phyloP scores from a whole-genome alignment of 1,284 basidiomycete genomes.

The Bondarzewia mesenterica region DNA sequence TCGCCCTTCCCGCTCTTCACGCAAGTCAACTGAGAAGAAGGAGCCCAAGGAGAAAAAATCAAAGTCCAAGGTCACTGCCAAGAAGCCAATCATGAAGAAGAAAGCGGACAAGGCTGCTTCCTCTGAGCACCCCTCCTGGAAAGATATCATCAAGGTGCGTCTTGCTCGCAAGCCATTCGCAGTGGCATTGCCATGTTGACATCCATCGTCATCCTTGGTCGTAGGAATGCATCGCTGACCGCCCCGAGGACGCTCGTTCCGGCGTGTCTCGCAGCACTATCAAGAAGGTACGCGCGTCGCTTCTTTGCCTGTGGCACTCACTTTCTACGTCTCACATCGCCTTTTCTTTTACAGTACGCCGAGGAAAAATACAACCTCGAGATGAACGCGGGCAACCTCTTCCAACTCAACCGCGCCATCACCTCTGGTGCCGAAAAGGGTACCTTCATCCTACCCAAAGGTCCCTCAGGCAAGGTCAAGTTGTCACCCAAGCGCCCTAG shows the following conservation, averaged over 20 bases:
- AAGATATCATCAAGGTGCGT: constrained; percentile 55
- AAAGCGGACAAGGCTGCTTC: constrained; percentile 19
- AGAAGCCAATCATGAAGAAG: constrained; percentile 23
- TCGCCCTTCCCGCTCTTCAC: constrained; percentile 5
- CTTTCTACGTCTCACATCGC: background rate
- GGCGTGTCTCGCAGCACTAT: constrained; percentile 74
- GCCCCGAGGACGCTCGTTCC: constrained; percentile 56
- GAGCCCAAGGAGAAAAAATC: constrained; percentile 25
- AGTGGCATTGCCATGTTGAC: no score
- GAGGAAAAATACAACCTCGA: constrained; percentile 67
- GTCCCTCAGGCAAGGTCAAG: constrained; percentile 67
- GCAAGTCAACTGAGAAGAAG: constrained; percentile 30
- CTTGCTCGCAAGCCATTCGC: no score
- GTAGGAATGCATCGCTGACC: constrained; percentile 61
- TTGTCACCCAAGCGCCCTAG: constrained; percentile 38
- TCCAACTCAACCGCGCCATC: constrained; percentile 70
- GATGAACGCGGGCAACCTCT: constrained; percentile 43
- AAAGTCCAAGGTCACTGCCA: constrained; percentile 14
- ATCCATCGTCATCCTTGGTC: background rate
- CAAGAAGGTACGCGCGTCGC: constrained; percentile 52
- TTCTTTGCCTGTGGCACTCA: constrained; percentile 3
- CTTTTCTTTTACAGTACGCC: constrained; percentile 46
- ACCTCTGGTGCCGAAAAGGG: constrained; percentile 54
- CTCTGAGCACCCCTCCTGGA: constrained; percentile 45
- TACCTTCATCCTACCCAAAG: constrained; percentile 69